Percentiles rank a stretch among this genome's conserved stretches.
Evolutionary conservation across 345 rosid genomes (phyloP).

Genomic region (Aquilaria yunnanensis): DNA sequence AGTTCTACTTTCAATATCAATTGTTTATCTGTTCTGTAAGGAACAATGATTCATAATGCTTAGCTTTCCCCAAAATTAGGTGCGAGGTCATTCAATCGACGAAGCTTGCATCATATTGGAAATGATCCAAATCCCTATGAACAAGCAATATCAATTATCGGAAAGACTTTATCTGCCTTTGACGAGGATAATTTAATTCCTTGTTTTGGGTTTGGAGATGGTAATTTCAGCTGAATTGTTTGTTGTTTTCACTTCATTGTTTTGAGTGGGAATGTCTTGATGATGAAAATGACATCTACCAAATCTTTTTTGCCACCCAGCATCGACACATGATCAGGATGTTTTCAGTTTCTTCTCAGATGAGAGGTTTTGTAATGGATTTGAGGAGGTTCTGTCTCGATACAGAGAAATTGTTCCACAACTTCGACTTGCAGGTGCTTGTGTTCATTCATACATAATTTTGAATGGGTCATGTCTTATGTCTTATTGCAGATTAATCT

Average conservation of each 20-base stretch:
- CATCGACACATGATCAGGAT: slow-evolving; percentile 91
- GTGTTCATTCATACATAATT: not conserved
- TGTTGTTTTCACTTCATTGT: not conserved
- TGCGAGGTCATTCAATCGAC: slow-evolving; percentile 55
- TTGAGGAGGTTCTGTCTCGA: slow-evolving; percentile 74
- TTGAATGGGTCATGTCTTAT: not conserved
- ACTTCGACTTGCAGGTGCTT: slow-evolving; percentile 74
- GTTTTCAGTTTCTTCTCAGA: slow-evolving; percentile 73
- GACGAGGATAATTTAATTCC: slow-evolving; percentile 86
- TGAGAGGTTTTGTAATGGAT: slow-evolving; percentile 66
- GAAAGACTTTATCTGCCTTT: slow-evolving; percentile 63
- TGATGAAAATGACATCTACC: slow-evolving; percentile 20
- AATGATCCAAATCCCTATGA: slow-evolving; percentile 61
- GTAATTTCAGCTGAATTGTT: slow-evolving; percentile 21
- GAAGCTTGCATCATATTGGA: slow-evolving; percentile 63
- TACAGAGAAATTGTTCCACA: slow-evolving; percentile 78
- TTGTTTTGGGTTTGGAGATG: slow-evolving; percentile 74
- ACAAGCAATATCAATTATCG: slow-evolving; percentile 77
- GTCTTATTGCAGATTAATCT: slow-evolving; percentile 12
- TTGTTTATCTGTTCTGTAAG: not conserved
- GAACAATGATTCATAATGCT: slow-evolving; percentile 10
- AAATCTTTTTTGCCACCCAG: slow-evolving; percentile 26
- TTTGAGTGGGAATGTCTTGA: not conserved
- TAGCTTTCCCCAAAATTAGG: slow-evolving; percentile 33
- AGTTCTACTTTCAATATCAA: not conserved